phyloP scores from a whole-genome alignment of 163 green algal genomes.

The Trebouxia gelatinosa region DNA sequence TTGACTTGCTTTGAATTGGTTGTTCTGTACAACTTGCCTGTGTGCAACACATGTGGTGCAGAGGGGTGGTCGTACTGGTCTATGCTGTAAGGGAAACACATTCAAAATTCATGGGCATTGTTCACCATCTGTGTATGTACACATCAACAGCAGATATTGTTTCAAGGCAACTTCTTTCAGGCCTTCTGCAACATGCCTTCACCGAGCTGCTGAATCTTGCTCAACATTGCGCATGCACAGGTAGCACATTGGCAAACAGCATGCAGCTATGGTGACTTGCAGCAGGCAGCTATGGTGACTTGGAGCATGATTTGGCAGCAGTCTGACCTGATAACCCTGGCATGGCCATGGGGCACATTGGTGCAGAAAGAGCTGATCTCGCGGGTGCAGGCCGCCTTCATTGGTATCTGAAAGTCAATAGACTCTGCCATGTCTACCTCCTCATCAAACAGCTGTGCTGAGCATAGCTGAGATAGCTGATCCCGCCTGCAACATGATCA shows the following conservation, averaged over 20 bases:
- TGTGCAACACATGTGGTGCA: no score
- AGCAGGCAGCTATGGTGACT: no score
- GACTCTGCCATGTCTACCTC: slow-evolving; percentile 71
- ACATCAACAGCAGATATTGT: no score
- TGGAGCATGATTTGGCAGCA: no score
- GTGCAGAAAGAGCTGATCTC: slow-evolving; percentile 57
- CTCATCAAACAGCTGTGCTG: slow-evolving; percentile 72
- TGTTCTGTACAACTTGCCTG: no score
- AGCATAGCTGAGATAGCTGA: slow-evolving; percentile 61
- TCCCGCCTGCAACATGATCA: slow-evolving; percentile 42
- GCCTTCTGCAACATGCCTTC: slow-evolving; percentile 32
- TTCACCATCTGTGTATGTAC: no score
- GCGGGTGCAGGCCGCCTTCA: slow-evolving; percentile 65
- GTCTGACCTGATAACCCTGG: slow-evolving; percentile 55
- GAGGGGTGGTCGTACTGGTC: no score
- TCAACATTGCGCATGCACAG: no score
- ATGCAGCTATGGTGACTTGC: slow-evolving; percentile 58
- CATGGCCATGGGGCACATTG: slow-evolving; percentile 65
- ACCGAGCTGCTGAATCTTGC: neutral
- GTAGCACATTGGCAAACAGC: slow-evolving; percentile 12
- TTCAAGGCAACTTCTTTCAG: no score
- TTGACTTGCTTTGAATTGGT: no score
- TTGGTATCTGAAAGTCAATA: slow-evolving; percentile 86
- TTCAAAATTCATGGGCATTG: no score
- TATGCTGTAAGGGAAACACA: no score